These are phyloP conservation scores for Lycium ferocissimum DNA, from an alignment of 257 asterid genomes.

Conservation along the genomic window DNA sequence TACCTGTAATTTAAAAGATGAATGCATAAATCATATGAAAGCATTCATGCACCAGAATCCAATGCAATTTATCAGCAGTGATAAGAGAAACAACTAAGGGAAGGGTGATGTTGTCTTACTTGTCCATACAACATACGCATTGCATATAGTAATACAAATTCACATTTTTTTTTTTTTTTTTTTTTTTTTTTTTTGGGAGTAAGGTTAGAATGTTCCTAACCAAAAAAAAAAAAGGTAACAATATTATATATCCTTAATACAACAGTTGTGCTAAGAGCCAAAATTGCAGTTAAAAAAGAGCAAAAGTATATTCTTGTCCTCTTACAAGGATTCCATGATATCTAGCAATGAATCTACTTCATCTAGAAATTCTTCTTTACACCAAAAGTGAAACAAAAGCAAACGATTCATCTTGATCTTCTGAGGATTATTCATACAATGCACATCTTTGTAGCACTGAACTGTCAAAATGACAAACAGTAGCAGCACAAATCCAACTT, in stretches of 20 bases:
- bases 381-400: slow-evolving; percentile 18
- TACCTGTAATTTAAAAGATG: slow-evolving; percentile 57
- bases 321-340: background rate
- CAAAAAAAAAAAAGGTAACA: background rate
- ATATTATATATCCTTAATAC: background rate
- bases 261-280: background rate
- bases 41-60: slow-evolving; percentile 15
- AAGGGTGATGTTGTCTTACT: background rate
- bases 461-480: slow-evolving; percentile 9
- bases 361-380: background rate
- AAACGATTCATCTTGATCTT: background rate
- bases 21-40: slow-evolving; percentile 19
- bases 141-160: background rate
- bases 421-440: background rate
- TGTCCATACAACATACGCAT: background rate
- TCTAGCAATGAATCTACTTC: slow-evolving; percentile 17
- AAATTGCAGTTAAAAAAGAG: background rate
- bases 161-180: background rate
- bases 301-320: background rate
- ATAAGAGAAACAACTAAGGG: background rate
- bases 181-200: background rate
- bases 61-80: background rate
- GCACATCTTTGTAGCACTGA: background rate
- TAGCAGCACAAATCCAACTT: background rate
- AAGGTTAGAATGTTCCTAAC: background rate